These are phyloP conservation scores for Diplosphaera chodatii DNA, from an alignment of 139 green algal species.

Conservation along the genomic window DNA sequence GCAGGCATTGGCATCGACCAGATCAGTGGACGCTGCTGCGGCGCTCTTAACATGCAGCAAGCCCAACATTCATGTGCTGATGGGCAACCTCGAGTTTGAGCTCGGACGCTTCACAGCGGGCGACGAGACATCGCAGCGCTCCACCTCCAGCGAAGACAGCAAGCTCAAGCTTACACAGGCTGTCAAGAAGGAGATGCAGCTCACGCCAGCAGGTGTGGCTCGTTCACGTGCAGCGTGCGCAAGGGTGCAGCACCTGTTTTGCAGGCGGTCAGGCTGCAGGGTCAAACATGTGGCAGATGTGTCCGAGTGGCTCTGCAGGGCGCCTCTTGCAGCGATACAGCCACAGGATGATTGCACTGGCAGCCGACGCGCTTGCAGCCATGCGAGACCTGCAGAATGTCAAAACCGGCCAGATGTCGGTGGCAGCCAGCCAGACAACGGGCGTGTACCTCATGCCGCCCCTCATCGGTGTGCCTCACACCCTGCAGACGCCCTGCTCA, in stretches of 20 bases:
- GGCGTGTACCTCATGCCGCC: constrained; percentile 37
- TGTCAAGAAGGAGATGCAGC: not conserved
- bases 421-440: constrained; percentile 32
- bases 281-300: no score
- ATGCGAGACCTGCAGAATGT: constrained; percentile 19
- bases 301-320: not conserved
- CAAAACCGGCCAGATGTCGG: constrained; percentile 16
- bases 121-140: not conserved
- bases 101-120: not conserved
- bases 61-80: not conserved
- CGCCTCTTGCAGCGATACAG: constrained; percentile 23
- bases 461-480: constrained; percentile 24
- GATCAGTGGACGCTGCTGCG: not conserved
- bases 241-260: not conserved
- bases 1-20: not conserved
- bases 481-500: no score
- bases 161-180: not conserved
- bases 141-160: not conserved
- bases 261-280: no score
- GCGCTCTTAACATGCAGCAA: not conserved
- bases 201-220: not conserved
- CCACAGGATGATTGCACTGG: constrained; percentile 18
- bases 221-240: no score
- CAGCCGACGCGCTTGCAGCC: constrained; percentile 10
- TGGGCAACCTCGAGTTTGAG: not conserved